A percentile compares a stretch with the other conserved stretches of the same genome.
Conservation (phyloP, 2,329 filamentous ascomycete genomes). For the Colletotrichum karsti region DNA sequence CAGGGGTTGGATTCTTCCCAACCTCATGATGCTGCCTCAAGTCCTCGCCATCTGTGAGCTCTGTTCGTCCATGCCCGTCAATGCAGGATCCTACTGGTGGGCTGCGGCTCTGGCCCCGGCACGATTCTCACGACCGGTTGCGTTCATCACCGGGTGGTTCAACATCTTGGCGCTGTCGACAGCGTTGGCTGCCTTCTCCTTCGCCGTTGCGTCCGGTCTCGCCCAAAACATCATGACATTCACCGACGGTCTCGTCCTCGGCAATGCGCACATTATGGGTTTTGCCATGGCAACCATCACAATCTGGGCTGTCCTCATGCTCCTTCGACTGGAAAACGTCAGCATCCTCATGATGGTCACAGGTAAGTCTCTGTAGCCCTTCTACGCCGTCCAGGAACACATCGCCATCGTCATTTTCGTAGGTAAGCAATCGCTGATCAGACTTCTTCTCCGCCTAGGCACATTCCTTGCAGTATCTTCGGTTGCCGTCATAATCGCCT, state of each 20-base stretch:
- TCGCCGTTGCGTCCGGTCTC: background rate
- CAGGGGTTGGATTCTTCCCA: conserved; percentile 57
- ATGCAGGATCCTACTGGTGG: conserved; percentile 69
- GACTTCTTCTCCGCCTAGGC: too few species aligned
- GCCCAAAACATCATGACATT: background rate
- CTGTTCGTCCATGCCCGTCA: conserved; percentile 66
- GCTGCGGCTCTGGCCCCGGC: conserved; percentile 63
- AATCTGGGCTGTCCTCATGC: background rate
- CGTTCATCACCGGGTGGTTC: conserved; percentile 33
- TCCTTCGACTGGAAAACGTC: background rate
- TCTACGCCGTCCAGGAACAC: background rate
- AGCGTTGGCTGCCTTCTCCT: background rate
- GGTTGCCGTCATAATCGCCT: background rate
- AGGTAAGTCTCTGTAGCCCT: too few species aligned
- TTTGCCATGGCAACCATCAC: background rate
- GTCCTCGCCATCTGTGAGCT: conserved; percentile 67
- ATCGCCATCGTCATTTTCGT: too few species aligned
- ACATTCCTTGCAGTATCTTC: background rate
- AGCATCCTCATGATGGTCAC: background rate
- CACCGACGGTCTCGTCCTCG: too few species aligned
- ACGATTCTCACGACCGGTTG: conserved; percentile 24
- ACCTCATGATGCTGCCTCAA: conserved; percentile 63
- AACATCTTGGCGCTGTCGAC: background rate
- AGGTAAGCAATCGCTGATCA: too few species aligned
- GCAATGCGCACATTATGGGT: background rate